A percentile compares a stretch with the other conserved stretches of the same genome.
These are phyloP conservation scores for Boeremia lycopersici DNA, from an alignment of 2,329 filamentous ascomycete genomes.

Conservation along the genomic window DNA sequence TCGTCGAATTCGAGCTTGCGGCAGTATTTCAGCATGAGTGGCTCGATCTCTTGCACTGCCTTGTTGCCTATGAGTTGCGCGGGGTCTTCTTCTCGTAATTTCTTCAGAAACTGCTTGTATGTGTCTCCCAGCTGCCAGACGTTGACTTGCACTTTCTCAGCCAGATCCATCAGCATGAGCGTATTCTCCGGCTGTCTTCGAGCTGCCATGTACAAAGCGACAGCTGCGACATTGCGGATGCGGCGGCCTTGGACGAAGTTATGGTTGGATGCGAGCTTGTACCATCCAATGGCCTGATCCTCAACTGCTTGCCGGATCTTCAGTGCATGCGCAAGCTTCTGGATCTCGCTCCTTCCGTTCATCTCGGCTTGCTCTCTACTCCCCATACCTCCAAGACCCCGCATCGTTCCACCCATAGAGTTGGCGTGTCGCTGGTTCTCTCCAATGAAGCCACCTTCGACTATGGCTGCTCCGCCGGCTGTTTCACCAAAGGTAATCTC, in stretches of 20 bases:
- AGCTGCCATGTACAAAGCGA: conserved; percentile 88
- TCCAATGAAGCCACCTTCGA: conserved; percentile 87
- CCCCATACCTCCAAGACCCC: conserved; percentile 55
- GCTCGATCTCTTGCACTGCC: conserved; percentile 78
- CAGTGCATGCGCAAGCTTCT: conserved; percentile 47
- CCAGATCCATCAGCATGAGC: conserved; percentile 93
- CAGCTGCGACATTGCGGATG: conserved; percentile 83
- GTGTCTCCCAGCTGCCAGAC: conserved; percentile 90
- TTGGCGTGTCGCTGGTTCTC: conserved; percentile 84
- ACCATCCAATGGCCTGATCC: conserved; percentile 50
- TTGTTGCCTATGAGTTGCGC: conserved; percentile 31
- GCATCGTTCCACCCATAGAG: conserved; percentile 57
- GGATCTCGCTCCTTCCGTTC: conserved; percentile 55
- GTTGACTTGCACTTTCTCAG: conserved; percentile 82
- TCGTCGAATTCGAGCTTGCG: conserved; percentile 88
- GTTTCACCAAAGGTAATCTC: conserved; percentile 93
- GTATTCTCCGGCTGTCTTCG: conserved; percentile 79
- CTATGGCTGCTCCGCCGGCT: conserved; percentile 81
- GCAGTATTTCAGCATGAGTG: conserved; percentile 89
- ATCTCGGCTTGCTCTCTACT: conserved; percentile 68
- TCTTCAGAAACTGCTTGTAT: conserved; percentile 80
- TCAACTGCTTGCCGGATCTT: conserved; percentile 45
- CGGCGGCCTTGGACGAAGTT: conserved; percentile 72
- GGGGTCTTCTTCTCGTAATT: conserved; percentile 67
- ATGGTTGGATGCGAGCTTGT: conserved; percentile 61